These are phyloP conservation scores for Trichophyton verrucosum DNA, from an alignment of 2,329 filamentous ascomycete genomes.

Conservation along the genomic window DNA sequence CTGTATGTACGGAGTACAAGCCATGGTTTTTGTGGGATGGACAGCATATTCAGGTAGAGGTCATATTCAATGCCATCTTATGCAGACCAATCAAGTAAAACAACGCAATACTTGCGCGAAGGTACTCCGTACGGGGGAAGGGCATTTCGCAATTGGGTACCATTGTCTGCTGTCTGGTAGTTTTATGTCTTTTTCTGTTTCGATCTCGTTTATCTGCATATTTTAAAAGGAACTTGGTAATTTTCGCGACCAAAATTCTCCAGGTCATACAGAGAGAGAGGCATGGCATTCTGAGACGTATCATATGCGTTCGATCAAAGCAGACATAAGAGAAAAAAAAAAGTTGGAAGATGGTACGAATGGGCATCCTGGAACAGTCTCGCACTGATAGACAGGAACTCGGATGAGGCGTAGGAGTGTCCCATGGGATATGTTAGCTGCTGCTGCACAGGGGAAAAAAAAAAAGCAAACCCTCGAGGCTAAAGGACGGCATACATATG, in stretches of 20 bases:
- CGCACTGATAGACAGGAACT: background rate
- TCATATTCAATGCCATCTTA: background rate
- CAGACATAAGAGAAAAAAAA: background rate
- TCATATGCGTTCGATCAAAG: background rate
- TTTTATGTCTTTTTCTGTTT: background rate
- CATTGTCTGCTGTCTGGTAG: background rate
- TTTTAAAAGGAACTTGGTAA: background rate
- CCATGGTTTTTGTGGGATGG: background rate
- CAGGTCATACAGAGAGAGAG: background rate
- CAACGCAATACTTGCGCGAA: background rate
- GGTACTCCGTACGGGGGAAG: too few species aligned
- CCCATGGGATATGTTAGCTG: background rate
- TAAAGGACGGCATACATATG: background rate
- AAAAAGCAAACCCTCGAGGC: background rate
- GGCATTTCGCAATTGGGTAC: background rate
- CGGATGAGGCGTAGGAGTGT: background rate
- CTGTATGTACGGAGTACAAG: background rate
- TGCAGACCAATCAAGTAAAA: background rate
- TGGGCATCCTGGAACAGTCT: background rate
- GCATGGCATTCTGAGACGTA: background rate
- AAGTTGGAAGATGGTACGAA: background rate
- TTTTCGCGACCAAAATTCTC: background rate
- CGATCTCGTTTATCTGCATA: background rate
- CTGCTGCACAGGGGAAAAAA: background rate
- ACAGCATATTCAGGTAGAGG: background rate